phyloP scores from a whole-genome alignment of 2,329 filamentous ascomycete species.

The Calycina marina region DNA sequence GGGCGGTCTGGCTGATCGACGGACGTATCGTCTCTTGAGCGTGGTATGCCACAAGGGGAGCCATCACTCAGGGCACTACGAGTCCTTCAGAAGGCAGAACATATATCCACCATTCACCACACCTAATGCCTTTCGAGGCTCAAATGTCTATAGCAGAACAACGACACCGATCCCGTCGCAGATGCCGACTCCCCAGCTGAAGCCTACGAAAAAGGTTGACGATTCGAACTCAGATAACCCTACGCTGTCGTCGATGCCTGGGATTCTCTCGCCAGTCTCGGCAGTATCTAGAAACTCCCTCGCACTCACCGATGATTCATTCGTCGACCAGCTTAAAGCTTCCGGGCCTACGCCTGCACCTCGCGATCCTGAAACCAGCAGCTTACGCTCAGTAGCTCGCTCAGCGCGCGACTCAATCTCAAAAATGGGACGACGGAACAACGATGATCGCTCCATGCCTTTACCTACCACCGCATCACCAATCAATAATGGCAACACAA shows the following conservation, averaged over 20 bases:
- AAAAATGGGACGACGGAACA: not conserved
- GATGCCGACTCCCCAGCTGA: conserved; percentile 21
- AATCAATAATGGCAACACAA: not conserved
- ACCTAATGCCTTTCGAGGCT: conserved; percentile 61
- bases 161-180: conserved; percentile 15
- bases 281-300: conserved; percentile 16
- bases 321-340: not conserved
- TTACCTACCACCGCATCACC: conserved; percentile 4
- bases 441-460: not conserved
- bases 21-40: conserved; percentile 70
- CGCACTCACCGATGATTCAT: conserved; percentile 7
- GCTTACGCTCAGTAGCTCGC: conserved; percentile 40
- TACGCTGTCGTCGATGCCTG: conserved; percentile 16
- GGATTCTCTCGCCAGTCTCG: conserved; percentile 17
- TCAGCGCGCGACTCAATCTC: conserved; percentile 41
- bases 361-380: conserved; percentile 33
- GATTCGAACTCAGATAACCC: conserved; percentile 11
- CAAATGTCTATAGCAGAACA: conserved; percentile 43
- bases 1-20: conserved; percentile 63
- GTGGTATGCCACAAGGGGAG: conserved; percentile 91
- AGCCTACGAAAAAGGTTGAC: conserved; percentile 21
- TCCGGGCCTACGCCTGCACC: conserved; percentile 4
- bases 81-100: conserved; percentile 83
- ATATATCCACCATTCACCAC: conserved; percentile 70
- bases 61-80: conserved; percentile 93